These are phyloP conservation scores for Spinacia oleracea DNA, from an alignment of 179 eudicot species.

Conservation along the genomic window DNA sequence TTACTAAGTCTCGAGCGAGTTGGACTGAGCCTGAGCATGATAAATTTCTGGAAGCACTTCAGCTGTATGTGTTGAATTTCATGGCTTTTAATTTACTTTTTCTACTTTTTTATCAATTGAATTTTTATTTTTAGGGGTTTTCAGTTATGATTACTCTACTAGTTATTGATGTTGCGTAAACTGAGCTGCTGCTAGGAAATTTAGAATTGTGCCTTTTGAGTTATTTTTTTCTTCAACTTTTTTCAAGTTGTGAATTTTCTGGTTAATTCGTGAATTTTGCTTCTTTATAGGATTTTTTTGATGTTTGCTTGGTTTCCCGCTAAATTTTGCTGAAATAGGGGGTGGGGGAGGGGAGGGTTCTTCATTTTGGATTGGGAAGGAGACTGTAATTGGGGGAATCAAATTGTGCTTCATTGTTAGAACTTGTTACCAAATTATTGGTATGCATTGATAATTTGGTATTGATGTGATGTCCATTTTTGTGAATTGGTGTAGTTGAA, in stretches of 20 bases:
- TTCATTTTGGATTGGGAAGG: background rate
- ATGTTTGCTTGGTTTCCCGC: background rate
- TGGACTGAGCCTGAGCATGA: conserved; percentile 99
- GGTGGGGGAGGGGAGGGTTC: background rate
- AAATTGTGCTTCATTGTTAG: background rate
- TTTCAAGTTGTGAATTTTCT: background rate
- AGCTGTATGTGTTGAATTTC: conserved; percentile 58
- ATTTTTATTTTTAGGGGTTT: background rate
- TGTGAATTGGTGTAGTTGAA: background rate
- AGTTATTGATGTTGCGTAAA: background rate
- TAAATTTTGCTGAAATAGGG: background rate
- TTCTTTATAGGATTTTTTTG: background rate
- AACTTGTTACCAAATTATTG: background rate
- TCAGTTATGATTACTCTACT: background rate
- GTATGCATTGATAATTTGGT: background rate
- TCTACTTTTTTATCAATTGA: background rate
- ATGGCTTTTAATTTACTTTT: background rate
- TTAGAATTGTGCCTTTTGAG: background rate
- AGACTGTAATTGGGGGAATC: background rate
- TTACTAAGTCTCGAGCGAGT: conserved; percentile 89
- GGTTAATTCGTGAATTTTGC: background rate
- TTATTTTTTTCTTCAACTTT: background rate
- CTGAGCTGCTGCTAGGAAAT: background rate
- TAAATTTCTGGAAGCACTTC: conserved; percentile 97
- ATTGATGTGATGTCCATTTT: background rate